These are phyloP conservation scores for Pleodorina starrii DNA, from an alignment of 139 green algal species.

Conservation along the genomic window DNA sequence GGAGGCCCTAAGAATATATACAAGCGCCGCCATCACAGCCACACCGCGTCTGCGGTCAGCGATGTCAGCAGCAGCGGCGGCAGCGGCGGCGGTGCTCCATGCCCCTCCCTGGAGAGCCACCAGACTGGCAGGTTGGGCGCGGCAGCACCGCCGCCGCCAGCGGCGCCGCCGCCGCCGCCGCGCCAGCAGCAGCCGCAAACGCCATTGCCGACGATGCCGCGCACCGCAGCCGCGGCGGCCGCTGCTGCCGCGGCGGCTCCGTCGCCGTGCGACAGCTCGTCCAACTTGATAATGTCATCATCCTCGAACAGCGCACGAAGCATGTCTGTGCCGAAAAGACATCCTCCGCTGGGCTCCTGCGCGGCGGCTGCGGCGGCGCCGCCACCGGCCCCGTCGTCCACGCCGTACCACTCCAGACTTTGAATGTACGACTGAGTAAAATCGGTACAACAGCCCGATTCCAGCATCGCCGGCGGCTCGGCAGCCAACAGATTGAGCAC, in stretches of 20 bases:
- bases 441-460: too few species aligned
- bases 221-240: too few species aligned
- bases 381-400: background rate
- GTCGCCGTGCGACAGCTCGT: too few species aligned
- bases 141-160: background rate
- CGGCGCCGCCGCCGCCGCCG: background rate
- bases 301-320: background rate
- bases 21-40: too few species aligned
- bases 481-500: background rate
- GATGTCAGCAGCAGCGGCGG: background rate
- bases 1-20: too few species aligned
- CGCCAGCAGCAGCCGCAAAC: too few species aligned
- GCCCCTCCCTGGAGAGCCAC: background rate
- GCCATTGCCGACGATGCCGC: too few species aligned
- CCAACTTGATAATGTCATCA: background rate
- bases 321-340: conserved; percentile 8
- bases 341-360: too few species aligned
- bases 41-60: background rate
- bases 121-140: background rate
- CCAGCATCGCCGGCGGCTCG: too few species aligned
- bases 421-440: background rate
- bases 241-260: too few species aligned
- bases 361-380: background rate
- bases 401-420: background rate
- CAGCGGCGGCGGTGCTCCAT: background rate